Percentiles rank a stretch among this genome's conserved stretches.
phyloP scores from a whole-genome alignment of 2,329 filamentous ascomycete species.

The Ilyonectria sp. region DNA sequence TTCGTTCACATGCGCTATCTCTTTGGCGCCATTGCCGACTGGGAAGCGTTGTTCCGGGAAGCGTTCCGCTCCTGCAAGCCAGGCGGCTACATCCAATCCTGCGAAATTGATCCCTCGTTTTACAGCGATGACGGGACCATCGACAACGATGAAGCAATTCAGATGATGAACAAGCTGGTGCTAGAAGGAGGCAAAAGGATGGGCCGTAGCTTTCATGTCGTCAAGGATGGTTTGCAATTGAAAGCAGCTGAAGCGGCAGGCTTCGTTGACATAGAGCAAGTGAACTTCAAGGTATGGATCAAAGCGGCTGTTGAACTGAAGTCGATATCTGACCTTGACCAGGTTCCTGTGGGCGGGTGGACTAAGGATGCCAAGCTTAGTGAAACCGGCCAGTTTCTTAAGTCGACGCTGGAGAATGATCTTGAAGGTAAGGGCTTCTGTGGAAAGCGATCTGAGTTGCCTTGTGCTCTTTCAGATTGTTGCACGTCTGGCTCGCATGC shows the following conservation, averaged over 20 bases:
- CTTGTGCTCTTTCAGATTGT: not conserved
- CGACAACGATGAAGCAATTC: slow-evolving; percentile 10
- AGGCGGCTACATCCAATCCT: slow-evolving; percentile 27
- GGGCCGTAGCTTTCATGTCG: slow-evolving; percentile 11
- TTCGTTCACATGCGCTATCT: slow-evolving; percentile 33
- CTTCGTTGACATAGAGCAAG: slow-evolving; percentile 6
- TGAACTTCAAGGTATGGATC: slow-evolving; percentile 26
- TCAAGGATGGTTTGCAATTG: not conserved
- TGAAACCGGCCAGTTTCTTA: slow-evolving; percentile 21
- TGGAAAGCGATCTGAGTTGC: not conserved
- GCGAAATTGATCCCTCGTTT: slow-evolving; percentile 26
- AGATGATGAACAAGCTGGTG: slow-evolving; percentile 10
- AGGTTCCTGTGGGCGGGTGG: slow-evolving; percentile 28
- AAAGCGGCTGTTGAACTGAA: not conserved
- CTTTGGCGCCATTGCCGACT: slow-evolving; percentile 24
- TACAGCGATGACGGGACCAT: slow-evolving; percentile 22
- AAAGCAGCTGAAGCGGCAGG: slow-evolving; percentile 10
- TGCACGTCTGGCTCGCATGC: rapidly evolving
- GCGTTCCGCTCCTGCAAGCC: slow-evolving; percentile 22
- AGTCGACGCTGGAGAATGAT: slow-evolving; percentile 25
- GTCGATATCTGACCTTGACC: not conserved
- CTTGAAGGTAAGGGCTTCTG: slow-evolving; percentile 19
- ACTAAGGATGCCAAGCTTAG: slow-evolving; percentile 21
- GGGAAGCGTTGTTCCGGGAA: slow-evolving; percentile 21
- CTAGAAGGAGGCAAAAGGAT: slow-evolving; percentile 15